These are phyloP conservation scores for Gillenia trifoliata DNA, from an alignment of 306 rosid species.

Conservation along the genomic window DNA sequence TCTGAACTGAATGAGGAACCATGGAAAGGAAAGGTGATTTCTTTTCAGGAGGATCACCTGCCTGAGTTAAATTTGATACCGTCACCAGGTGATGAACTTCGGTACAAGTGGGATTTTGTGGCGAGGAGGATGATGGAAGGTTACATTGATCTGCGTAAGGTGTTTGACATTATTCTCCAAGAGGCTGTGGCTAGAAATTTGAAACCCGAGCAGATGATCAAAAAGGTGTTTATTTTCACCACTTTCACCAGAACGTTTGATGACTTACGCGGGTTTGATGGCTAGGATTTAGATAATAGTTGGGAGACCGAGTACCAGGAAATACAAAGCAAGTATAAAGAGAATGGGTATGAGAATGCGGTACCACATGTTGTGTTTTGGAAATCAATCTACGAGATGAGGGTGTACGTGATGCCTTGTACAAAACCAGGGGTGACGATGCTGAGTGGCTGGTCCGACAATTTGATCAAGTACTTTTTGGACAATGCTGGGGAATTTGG, in stretches of 20 bases:
- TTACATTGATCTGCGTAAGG: too few species aligned
- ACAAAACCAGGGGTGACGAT: neutral
- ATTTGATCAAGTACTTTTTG: too few species aligned
- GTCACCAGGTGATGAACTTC: constrained; percentile 25
- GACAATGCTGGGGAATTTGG: too few species aligned
- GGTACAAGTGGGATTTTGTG: constrained; percentile 35
- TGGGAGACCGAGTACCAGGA: neutral
- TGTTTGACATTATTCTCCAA: neutral
- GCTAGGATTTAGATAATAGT: too few species aligned
- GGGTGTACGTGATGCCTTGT: neutral
- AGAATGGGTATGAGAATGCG: neutral
- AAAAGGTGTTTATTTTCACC: too few species aligned
- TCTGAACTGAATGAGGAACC: constrained; percentile 24
- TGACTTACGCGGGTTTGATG: too few species aligned
- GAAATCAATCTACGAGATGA: too few species aligned
- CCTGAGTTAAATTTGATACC: constrained; percentile 37
- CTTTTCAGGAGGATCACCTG: too few species aligned
- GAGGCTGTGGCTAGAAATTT: neutral
- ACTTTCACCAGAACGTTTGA: neutral
- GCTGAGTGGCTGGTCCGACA: neutral
- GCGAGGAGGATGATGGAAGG: constrained; percentile 38
- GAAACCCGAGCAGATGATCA: neutral
- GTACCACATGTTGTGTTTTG: neutral
- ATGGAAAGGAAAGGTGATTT: constrained; percentile 52
- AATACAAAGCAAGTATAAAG: neutral